Base-by-base conservation (phyloP, 2,329 filamentous ascomycete species). In the Orbilia blumenaviensis region DNA sequence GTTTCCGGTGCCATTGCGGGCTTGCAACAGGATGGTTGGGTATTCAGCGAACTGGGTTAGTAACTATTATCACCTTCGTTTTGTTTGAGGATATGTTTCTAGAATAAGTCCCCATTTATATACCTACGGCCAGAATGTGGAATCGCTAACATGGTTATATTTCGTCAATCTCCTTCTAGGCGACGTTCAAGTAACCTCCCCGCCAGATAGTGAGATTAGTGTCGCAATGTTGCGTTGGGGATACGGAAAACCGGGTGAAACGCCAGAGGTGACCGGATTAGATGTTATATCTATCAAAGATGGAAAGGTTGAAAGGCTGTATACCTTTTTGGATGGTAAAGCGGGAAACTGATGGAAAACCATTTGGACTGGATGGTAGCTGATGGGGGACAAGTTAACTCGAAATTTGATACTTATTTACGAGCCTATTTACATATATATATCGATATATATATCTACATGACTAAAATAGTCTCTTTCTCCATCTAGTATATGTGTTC, bases 251-350 rank as follows among this genome's bases (percentile, higher is more conserved):
- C 21, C 61, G 3, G 61, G 61, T 1, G 61, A 73, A 21, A 21
- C 41, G 36, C 61, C 68, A 50, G 58, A 52, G 34, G n/a, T 73
- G 10, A 66, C 50, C 1, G 68, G 68, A 7, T 25, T 66, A 34
- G 68, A 73, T 61, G 61, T 73, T 23, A 34, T 73, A 12, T 54
- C 68, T 12, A 25, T 73, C 9, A 73, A 66, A 18, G 68, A 73
- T 25, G 68, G 68, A 14, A 73, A 73, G 27, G 50, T 73, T 23
- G 61, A 73, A 18, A 66, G 52, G 16, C 25, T 73, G 1, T 73
- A 73, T 27, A 73, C 68, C 9, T 73, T 73, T 42, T 60, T 73
- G 23, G 68, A 73, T 29, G 18, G 7, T 14, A 50, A 48, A 9
- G 41, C 42, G 16, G 34, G 18, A 27, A 32, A 66, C 5, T 16